Conservation (phyloP, 192 early-diverging fungal genomes). For the Mortierella alpina region DNA sequence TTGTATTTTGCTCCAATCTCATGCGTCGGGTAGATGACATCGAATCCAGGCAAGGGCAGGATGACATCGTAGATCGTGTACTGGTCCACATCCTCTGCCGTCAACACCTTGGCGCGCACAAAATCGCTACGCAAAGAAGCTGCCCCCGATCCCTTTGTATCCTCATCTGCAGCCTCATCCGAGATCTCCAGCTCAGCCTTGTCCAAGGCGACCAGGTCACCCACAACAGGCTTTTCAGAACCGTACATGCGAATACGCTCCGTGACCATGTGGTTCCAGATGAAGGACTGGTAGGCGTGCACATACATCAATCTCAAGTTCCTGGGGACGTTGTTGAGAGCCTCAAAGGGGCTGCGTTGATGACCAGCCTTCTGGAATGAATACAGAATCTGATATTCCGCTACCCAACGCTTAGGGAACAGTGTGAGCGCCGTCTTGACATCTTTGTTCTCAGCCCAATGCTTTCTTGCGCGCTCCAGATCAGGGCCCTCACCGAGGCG, state of each 20-base stretch:
- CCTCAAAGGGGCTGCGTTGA: constrained; percentile 64
- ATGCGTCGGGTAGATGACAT: constrained; percentile 84
- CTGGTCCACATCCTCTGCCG: constrained; percentile 71
- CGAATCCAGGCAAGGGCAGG: constrained; percentile 88
- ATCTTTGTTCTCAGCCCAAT: constrained; percentile 76
- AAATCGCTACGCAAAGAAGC: constrained; percentile 3
- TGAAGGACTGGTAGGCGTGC: constrained; percentile 94
- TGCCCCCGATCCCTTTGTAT: constrained; percentile 34
- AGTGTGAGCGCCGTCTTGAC: constrained; percentile 66
- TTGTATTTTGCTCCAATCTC: constrained; percentile 72
- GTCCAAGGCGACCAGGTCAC: constrained; percentile 82
- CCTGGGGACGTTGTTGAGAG: constrained; percentile 81
- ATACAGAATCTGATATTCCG: constrained; percentile 80
- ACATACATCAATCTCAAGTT: constrained; percentile 93
- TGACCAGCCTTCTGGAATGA: constrained; percentile 62
- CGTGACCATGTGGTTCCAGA: constrained; percentile 92
- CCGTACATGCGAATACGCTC: constrained; percentile 80
- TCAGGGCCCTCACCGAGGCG: constrained; percentile 80
- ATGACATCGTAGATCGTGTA: constrained; percentile 92
- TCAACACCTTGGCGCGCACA: constrained; percentile 65
- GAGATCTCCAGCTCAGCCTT: constrained; percentile 15
- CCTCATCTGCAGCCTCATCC: constrained; percentile 39
- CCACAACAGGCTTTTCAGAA: constrained; percentile 69
- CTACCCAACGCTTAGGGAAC: constrained; percentile 74
- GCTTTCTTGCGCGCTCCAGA: constrained; percentile 69